phyloP scores from a whole-genome alignment of 495 filamentous ascomycete species.

The Lepidopterella palustris region DNA sequence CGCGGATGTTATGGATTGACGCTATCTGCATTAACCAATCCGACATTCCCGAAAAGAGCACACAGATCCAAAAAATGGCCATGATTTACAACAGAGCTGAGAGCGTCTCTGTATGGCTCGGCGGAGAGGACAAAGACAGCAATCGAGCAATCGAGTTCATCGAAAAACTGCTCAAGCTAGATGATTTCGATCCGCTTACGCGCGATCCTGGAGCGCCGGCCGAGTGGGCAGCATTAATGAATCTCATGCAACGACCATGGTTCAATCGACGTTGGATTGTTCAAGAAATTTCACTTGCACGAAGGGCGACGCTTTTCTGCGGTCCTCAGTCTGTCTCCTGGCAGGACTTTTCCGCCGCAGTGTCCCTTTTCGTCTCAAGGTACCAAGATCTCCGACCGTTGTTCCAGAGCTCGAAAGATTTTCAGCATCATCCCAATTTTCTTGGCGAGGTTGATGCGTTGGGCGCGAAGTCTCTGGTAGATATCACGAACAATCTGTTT shows the following conservation, averaged over 20 bases:
- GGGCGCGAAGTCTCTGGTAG: slow-evolving; percentile 13
- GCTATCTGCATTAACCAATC: neutral
- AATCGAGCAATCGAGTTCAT: slow-evolving; percentile 19
- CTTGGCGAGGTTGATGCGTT: slow-evolving; percentile 20
- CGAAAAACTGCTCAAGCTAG: slow-evolving; percentile 7
- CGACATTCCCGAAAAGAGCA: slow-evolving; percentile 15
- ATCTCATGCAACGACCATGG: slow-evolving; percentile 25
- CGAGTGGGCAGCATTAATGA: slow-evolving; percentile 18
- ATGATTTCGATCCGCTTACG: slow-evolving; percentile 19
- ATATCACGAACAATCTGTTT: slow-evolving; percentile 20
- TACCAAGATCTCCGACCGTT: slow-evolving; percentile 18
- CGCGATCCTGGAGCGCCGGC: slow-evolving; percentile 4
- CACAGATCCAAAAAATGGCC: slow-evolving; percentile 20
- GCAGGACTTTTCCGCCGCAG: slow-evolving; percentile 18
- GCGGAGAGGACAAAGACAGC: slow-evolving; percentile 17
- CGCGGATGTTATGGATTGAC: neutral
- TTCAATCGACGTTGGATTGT: slow-evolving; percentile 27
- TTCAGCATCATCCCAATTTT: slow-evolving; percentile 18
- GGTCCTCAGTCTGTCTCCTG: slow-evolving; percentile 17
- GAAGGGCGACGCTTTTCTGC: slow-evolving; percentile 14
- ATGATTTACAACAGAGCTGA: slow-evolving; percentile 20
- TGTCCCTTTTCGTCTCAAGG: slow-evolving; percentile 9
- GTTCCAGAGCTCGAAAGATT: slow-evolving; percentile 15
- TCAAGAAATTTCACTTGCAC: slow-evolving; percentile 23
- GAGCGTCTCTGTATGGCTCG: slow-evolving; percentile 20